Base-by-base conservation (phyloP, 2,329 filamentous ascomycete species). In the Parastagonospora nodorum region DNA sequence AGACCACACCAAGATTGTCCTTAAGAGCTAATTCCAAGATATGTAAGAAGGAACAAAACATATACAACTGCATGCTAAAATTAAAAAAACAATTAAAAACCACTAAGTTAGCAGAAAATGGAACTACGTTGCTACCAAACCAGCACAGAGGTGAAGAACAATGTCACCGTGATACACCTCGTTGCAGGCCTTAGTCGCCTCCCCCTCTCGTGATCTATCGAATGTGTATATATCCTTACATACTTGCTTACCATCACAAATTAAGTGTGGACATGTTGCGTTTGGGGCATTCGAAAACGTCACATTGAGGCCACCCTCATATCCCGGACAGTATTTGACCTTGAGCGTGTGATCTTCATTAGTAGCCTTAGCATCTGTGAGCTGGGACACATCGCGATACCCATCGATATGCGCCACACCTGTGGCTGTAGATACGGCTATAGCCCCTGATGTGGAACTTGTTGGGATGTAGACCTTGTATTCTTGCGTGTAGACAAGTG, bases 271-370 rank as follows among this genome's bases (percentile, higher is more conserved):
- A 44, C 60, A 63, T 9, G 35, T 51, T 10, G 24, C 32, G 39
- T 52, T 50, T 8, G 35, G 31, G 8, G 24, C 24, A 8, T 39
- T 39, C 8, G 37, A 33, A 19, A 64, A 62, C 1, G 43, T 51
- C 3, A 60, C 32, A 4, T 48, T 30, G 3, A 64, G 9, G 1
- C 61, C 57, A n/a, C 48, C 42, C 3, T 45, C 19, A 30, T 61
- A 64, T 3, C 61, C 61, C 1, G 61, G 61, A 43, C 59, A 64
- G n/a, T 42, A 27, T 2, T 45, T n/a, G 1, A 50, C 28, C 44
- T 64, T 64, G 3, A 35, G 7, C 3, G 16, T 15, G 35, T 58
- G 43, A 35, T 57, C 32, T 2, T 2, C 36, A 0, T 12, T n/a
- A 1, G 53, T 59, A 9, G 43, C 53, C 12, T n/a, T 41, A 4